Percentiles rank a stretch among this genome's conserved stretches.
Conservation (phyloP, 352 stramenopile species). For the Globisporangium rhizosaccharum region DNA sequence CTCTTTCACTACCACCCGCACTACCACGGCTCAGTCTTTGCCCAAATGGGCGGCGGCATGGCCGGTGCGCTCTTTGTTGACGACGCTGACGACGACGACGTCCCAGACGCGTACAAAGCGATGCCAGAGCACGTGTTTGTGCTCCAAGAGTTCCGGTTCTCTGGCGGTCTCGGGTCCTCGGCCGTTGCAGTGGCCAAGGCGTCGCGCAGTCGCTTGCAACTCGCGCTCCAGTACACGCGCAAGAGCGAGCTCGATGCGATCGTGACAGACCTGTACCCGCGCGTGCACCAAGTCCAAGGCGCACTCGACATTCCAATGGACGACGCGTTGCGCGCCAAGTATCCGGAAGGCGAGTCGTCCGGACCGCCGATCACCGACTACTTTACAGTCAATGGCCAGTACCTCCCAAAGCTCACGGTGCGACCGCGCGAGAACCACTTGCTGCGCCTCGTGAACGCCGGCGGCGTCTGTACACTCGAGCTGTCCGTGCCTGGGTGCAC, state of each 20-base stretch:
- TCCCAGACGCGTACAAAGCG: slow-evolving; percentile 35
- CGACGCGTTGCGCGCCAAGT: slow-evolving; percentile 14
- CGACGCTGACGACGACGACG: slow-evolving; percentile 25
- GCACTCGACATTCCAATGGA: slow-evolving; percentile 21
- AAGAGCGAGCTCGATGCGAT: slow-evolving; percentile 31
- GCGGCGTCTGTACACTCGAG: slow-evolving; percentile 42
- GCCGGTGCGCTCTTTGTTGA: slow-evolving; percentile 61
- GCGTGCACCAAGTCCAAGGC: slow-evolving; percentile 31
- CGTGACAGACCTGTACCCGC: slow-evolving; percentile 36
- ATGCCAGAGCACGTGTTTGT: slow-evolving; percentile 47
- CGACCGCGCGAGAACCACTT: slow-evolving; percentile 44
- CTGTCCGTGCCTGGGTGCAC: slow-evolving; percentile 57
- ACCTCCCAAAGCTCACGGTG: slow-evolving; percentile 55
- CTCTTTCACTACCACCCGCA: slow-evolving; percentile 86
- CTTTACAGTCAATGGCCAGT: slow-evolving; percentile 69
- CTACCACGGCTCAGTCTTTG: slow-evolving; percentile 65
- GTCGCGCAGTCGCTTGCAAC: slow-evolving; percentile 41
- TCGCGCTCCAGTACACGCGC: slow-evolving; percentile 39
- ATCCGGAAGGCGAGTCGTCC: slow-evolving; percentile 1
- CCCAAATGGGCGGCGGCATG: slow-evolving; percentile 77
- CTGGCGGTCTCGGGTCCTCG: slow-evolving; percentile 44
- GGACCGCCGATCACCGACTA: slow-evolving; percentile 42
- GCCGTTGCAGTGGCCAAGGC: slow-evolving; percentile 39
- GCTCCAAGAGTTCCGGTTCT: slow-evolving; percentile 63
- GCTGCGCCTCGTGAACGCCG: slow-evolving; percentile 61